Conservation (phyloP, 768 basidiomycete species). For the Naganishia randhawae region DNA sequence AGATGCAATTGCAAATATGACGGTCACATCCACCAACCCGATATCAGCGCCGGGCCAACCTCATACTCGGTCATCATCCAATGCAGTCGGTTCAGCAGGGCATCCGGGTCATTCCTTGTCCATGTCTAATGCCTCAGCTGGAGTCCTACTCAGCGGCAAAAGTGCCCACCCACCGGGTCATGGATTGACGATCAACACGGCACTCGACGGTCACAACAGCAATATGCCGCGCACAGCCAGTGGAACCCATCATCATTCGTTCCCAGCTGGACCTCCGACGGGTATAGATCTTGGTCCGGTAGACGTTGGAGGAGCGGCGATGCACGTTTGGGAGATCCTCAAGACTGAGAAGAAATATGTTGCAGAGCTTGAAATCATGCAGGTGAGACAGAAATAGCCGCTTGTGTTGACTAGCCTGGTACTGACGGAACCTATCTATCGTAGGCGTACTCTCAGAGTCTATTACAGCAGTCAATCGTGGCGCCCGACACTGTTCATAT, state of each 20-base stretch:
- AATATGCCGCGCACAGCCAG: constrained; percentile 25
- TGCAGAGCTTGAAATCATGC: constrained; percentile 91
- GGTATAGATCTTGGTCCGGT: constrained; percentile 27
- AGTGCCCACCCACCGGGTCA: not conserved
- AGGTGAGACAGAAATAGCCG: constrained; percentile 56
- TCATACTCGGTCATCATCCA: not conserved
- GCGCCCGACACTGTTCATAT: constrained; percentile 93
- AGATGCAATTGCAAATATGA: constrained; percentile 9
- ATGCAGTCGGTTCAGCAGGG: not conserved
- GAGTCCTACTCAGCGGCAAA: not conserved
- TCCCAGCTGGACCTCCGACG: constrained; percentile 30
- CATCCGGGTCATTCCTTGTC: not conserved
- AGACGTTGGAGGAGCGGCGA: constrained; percentile 65
- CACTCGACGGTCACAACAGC: constrained; percentile 25
- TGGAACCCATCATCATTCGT: constrained; percentile 47
- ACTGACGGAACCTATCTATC: not conserved
- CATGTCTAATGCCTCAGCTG: not conserved
- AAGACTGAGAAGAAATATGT: constrained; percentile 96
- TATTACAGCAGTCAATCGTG: constrained; percentile 76
- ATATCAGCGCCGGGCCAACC: not conserved
- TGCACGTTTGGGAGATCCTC: constrained; percentile 78
- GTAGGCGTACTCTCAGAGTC: constrained; percentile 81
- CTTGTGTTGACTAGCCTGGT: not conserved
- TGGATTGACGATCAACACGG: constrained; percentile 27
- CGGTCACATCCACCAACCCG: not conserved